phyloP scores from a whole-genome alignment of 1,284 basidiomycete genomes.

The Naganishia sp. region DNA sequence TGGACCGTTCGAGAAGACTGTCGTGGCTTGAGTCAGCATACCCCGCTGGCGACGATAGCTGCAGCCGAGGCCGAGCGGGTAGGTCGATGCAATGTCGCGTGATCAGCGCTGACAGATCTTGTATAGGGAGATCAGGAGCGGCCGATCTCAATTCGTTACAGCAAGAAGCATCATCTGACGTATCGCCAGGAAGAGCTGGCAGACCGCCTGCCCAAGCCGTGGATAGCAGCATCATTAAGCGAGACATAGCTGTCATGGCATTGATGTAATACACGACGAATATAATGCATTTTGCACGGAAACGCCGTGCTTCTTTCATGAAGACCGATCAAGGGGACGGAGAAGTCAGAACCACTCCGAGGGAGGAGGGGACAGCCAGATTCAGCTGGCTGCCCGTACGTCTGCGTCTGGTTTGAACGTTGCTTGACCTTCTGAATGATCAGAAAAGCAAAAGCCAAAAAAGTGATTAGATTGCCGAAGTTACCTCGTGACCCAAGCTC shows the following conservation, averaged over 20 bases:
- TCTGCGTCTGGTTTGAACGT: too few species aligned
- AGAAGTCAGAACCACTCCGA: background rate
- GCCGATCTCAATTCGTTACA: constrained; percentile 29
- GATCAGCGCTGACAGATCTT: background rate
- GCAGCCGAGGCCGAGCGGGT: constrained; percentile 60
- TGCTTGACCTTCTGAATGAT: too few species aligned
- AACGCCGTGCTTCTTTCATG: too few species aligned
- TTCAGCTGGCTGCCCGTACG: too few species aligned
- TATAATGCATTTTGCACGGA: too few species aligned
- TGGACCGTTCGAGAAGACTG: constrained; percentile 72
- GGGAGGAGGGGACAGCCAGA: too few species aligned
- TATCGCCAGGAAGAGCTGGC: constrained; percentile 30
- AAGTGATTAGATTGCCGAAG: too few species aligned
- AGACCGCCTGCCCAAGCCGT: constrained; percentile 31
- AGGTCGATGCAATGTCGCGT: background rate
- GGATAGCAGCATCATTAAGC: constrained; percentile 21
- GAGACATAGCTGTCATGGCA: background rate
- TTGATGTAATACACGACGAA: background rate
- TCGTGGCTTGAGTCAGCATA: constrained; percentile 75
- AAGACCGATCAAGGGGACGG: background rate
- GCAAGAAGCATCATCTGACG: constrained; percentile 17
- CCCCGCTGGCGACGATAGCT: constrained; percentile 75
- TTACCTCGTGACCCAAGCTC: too few species aligned
- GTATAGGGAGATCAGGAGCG: constrained; percentile 26
- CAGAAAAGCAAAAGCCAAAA: too few species aligned